phyloP scores from a whole-genome alignment of 2,329 filamentous ascomycete genomes.

The Helotiales sp. region DNA sequence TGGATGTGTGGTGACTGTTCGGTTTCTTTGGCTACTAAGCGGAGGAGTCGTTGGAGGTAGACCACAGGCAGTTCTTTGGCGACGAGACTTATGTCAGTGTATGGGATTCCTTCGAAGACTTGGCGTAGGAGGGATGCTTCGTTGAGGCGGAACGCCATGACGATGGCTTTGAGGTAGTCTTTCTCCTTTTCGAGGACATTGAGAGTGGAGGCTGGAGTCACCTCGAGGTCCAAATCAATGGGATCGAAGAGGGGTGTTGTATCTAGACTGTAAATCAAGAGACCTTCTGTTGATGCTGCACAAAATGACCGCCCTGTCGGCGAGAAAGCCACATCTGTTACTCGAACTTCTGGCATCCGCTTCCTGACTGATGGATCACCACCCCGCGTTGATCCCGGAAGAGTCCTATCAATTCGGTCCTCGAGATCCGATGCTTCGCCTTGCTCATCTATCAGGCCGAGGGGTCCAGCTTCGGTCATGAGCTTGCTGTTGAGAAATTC shows the following conservation, averaged over 20 bases:
- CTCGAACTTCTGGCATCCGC: constrained; percentile 79
- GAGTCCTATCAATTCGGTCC: constrained; percentile 75
- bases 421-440: constrained; percentile 90
- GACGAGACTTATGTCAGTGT: constrained; percentile 74
- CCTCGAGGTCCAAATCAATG: constrained; percentile 91
- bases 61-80: constrained; percentile 80
- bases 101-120: constrained; percentile 84
- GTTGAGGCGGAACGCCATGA: constrained; percentile 98
- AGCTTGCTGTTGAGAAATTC: constrained; percentile 94
- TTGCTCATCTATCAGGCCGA: constrained; percentile 82
- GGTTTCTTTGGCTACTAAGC: constrained; percentile 85
- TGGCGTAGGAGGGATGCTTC: constrained; percentile 79
- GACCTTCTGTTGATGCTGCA: constrained; percentile 90
- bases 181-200: constrained; percentile 67
- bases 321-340: constrained; percentile 83
- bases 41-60: constrained; percentile 83
- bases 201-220: constrained; percentile 87
- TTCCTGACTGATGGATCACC: constrained; percentile 80
- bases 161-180: constrained; percentile 88
- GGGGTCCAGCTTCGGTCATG: constrained; percentile 87
- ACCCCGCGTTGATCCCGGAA: constrained; percentile 87
- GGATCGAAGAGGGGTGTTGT: constrained; percentile 86
- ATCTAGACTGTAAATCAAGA: constrained; percentile 93
- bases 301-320: constrained; percentile 91
- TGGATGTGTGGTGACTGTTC: constrained; percentile 93